phyloP scores from a whole-genome alignment of 2,329 filamentous ascomycete species.

The Cordyceps fumosorosea region DNA sequence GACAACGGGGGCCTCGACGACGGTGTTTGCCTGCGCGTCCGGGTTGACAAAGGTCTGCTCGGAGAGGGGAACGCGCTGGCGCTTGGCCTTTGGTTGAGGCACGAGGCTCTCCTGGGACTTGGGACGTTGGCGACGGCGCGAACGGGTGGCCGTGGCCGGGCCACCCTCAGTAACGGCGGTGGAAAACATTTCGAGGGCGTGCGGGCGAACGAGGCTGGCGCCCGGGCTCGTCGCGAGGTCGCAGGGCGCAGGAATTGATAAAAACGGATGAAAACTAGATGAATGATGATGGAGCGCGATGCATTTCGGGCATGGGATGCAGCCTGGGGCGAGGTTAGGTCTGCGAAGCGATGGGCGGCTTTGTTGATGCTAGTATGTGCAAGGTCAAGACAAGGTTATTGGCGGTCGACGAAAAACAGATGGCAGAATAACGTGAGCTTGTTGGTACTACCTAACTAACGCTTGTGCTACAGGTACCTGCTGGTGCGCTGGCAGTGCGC shows the following conservation, averaged over 20 bases:
- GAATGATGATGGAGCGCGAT: not conserved
- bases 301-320: conserved; percentile 9
- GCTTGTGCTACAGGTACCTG: not conserved
- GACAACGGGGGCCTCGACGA: conserved; percentile 44
- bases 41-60: conserved; percentile 52
- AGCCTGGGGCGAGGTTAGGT: not conserved
- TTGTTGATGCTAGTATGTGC: conserved; percentile 13
- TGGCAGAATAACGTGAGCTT: conserved; percentile 13
- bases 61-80: conserved; percentile 50
- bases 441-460: not conserved
- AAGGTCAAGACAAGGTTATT: conserved; percentile 21
- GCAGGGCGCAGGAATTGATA: conserved; percentile 8
- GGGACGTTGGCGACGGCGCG: conserved; percentile 56
- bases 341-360: not conserved
- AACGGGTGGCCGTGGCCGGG: conserved; percentile 50
- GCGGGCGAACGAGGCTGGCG: conserved; percentile 7
- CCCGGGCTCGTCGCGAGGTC: not conserved
- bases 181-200: conserved; percentile 48
- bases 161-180: conserved; percentile 43
- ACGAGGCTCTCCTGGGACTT: conserved; percentile 46
- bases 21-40: conserved; percentile 41
- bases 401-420: conserved; percentile 26
- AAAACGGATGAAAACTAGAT: conserved; percentile 8
- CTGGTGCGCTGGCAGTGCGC: not conserved
- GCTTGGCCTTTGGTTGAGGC: conserved; percentile 57